A percentile compares a stretch with the other conserved stretches of the same genome.
Evolutionary conservation across 2,329 filamentous ascomycete species (phyloP).

Genomic region (Talaromyces sp.): DNA sequence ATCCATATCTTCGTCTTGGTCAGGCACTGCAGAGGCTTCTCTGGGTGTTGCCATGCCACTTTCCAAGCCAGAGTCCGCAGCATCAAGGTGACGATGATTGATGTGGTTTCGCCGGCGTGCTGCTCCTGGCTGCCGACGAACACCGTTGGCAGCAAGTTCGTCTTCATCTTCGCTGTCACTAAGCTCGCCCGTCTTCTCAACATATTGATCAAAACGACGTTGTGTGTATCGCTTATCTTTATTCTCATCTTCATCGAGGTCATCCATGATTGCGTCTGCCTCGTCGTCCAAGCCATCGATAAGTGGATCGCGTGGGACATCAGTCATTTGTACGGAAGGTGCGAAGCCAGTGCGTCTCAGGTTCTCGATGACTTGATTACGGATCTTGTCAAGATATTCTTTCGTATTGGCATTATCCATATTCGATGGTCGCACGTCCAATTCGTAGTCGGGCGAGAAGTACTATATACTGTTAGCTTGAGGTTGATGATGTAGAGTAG

Average conservation of each 20-base stretch:
- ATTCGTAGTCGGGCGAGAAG: constrained; percentile 66
- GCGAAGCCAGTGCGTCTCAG: constrained; percentile 60
- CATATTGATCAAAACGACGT: constrained; percentile 74
- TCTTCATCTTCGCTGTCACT: constrained; percentile 91
- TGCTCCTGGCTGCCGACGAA: constrained; percentile 54
- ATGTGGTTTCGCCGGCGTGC: constrained; percentile 56
- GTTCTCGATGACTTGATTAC: constrained; percentile 63
- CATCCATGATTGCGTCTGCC: constrained; percentile 62
- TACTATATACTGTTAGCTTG: constrained; percentile 45
- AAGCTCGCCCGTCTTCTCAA: constrained; percentile 73
- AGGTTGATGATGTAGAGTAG: too few species aligned
- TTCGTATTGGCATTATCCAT: constrained; percentile 69
- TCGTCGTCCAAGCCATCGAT: constrained; percentile 60
- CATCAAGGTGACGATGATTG: constrained; percentile 58
- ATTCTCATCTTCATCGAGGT: constrained; percentile 79
- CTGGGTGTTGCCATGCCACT: constrained; percentile 49
- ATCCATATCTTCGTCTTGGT: constrained; percentile 46
- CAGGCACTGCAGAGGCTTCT: constrained; percentile 41
- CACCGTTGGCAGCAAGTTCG: constrained; percentile 64
- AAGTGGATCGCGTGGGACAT: constrained; percentile 56
- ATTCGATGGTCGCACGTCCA: constrained; percentile 66
- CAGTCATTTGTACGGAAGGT: constrained; percentile 63
- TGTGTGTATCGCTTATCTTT: constrained; percentile 79
- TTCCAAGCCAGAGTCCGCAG: constrained; percentile 52
- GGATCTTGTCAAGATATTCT: constrained; percentile 67